phyloP scores from a whole-genome alignment of 805 yeast genomes.

The Zygotorulaspora danielsina region DNA sequence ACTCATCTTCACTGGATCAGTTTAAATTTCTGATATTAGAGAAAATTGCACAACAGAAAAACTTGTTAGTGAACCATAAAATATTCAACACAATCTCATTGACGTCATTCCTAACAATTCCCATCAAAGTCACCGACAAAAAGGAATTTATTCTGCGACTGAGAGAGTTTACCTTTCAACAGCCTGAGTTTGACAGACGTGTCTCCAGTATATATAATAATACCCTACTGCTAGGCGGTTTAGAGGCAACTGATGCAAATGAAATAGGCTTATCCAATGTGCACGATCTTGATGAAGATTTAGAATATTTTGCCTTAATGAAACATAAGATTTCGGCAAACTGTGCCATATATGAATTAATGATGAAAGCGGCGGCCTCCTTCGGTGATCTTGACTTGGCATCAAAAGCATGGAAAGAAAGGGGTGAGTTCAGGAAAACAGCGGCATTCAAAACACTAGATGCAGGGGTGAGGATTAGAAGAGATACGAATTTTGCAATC shows the following conservation, averaged over 20 bases:
- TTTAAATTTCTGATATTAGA: slow-evolving; percentile 21
- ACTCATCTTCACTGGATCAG: slow-evolving; percentile 34
- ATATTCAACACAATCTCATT: slow-evolving; percentile 23
- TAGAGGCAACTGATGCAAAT: background rate
- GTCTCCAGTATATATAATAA: slow-evolving; percentile 10
- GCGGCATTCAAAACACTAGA: slow-evolving; percentile 49
- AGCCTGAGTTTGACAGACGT: slow-evolving; percentile 20
- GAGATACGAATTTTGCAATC: slow-evolving; percentile 52
- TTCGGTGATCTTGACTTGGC: slow-evolving; percentile 56
- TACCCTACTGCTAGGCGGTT: slow-evolving; percentile 1
- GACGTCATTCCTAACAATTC: slow-evolving; percentile 27
- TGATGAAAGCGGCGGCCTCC: slow-evolving; percentile 61
- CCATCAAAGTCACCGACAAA: slow-evolving; percentile 25
- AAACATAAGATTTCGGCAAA: slow-evolving; percentile 39
- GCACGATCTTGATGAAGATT: background rate
- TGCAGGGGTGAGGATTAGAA: slow-evolving; percentile 37
- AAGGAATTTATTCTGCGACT: slow-evolving; percentile 27
- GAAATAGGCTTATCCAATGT: background rate
- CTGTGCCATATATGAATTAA: slow-evolving; percentile 53
- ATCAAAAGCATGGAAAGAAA: slow-evolving; percentile 65
- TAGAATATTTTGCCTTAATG: slow-evolving; percentile 15
- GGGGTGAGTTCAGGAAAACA: slow-evolving; percentile 68
- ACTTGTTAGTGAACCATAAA: slow-evolving; percentile 15
- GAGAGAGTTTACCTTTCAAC: slow-evolving; percentile 27
- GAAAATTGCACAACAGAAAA: slow-evolving; percentile 18